Base-by-base conservation (phyloP, 176 grass and related monocot species). In the Saccharum officinarum region DNA sequence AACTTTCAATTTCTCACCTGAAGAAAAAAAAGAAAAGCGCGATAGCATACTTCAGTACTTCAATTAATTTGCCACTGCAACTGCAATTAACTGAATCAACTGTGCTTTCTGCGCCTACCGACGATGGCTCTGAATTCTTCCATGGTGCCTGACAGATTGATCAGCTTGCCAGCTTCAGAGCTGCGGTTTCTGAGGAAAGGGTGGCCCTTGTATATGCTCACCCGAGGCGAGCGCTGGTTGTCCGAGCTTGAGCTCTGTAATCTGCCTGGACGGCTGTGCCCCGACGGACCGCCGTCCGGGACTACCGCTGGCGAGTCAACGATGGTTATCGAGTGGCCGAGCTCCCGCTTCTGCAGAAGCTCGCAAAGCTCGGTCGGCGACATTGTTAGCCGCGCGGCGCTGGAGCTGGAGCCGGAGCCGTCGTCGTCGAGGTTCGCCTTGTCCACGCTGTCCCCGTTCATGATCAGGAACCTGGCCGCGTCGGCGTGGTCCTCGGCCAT, bases 151-250 rank as follows among this genome's bases (percentile, higher is more conserved):
- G 97, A 93, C 33, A 99, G 77, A 60, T 81, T 86, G 45, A 99
- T 86, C 40, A 99, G 83, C 82, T 94, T 96, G 62, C 93, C 92
- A 36, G 89, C 86, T 83, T 91, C 86, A 3, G 97, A 92, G 75
- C 23, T 33, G 4, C 38, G 79, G 68, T 73, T 99, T 36, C 93
- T 88, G 18, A 85, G 17, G 31, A 94, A 81, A 12, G 97, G 97
- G 86, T 99, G 92, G 0, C 93, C 93, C 75, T 84, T 92, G 71
- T 91, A 94, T 69, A 96, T 84, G 76, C 93, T 99, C 72, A 99
- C 90, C 54, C 93, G 85, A 3, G 92, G 83, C 22, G 39, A 78
- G 69, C 77, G 50, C 38, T 15, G 57, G 45, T 75, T 33, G 74
- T 86, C 69, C 41, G 59, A 31, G 44, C 57, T 81, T 52, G 63